Percentiles rank a stretch among this genome's conserved stretches.
These are phyloP conservation scores for Paulownia fortunei DNA, from an alignment of 257 asterid species.

Conservation along the genomic window DNA sequence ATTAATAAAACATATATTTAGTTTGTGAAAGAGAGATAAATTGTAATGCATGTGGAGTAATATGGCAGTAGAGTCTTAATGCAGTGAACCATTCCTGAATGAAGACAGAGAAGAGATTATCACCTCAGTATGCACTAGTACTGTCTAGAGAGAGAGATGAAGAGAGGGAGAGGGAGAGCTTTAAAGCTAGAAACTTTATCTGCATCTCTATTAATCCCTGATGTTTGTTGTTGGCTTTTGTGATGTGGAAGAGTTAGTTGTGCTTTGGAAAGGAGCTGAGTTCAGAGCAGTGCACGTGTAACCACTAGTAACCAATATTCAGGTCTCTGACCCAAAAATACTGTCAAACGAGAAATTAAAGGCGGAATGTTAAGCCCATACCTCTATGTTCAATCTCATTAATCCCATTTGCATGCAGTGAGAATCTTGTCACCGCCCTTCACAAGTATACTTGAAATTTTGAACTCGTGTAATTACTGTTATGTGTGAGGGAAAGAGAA, in stretches of 20 bases:
- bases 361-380: slow-evolving; percentile 34
- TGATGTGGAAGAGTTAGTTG: slow-evolving; percentile 44
- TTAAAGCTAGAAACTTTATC: slow-evolving; percentile 26
- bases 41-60: not conserved
- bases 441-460: not conserved
- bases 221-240: slow-evolving; percentile 36
- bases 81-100: slow-evolving; percentile 33
- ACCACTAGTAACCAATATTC: slow-evolving; percentile 36
- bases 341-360: slow-evolving; percentile 40
- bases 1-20: not conserved
- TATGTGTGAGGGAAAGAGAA: not conserved
- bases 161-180: no score
- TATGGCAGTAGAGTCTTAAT: not conserved
- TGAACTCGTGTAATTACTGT: not conserved
- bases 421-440: not conserved
- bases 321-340: slow-evolving; percentile 17
- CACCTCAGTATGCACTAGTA: slow-evolving; percentile 23
- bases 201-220: slow-evolving; percentile 33
- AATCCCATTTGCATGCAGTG: slow-evolving; percentile 12
- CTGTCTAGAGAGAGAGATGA: not conserved
- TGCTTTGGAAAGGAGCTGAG: slow-evolving; percentile 54
- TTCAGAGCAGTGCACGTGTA: slow-evolving; percentile 49
- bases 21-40: not conserved
- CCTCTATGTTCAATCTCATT: slow-evolving; percentile 26
- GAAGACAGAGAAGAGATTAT: slow-evolving; percentile 19